Evolutionary conservation across 129 eudicot genomes (phyloP), one percentile per base, ranked within the genome.

Genomic region (Artemisia tridentata): DNA sequence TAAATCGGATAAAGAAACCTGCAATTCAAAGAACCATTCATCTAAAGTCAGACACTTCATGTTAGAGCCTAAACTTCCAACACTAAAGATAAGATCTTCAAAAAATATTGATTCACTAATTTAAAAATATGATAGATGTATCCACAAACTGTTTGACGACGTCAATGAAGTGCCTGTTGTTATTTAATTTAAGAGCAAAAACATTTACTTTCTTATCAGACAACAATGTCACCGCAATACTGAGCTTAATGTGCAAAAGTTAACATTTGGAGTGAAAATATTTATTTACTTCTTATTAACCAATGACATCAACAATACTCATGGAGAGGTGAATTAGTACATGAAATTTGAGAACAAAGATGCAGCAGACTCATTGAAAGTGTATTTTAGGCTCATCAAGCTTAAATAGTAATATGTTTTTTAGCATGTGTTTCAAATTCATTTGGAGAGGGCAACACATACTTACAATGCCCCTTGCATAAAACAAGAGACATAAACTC

Each of bases 1-100:
- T 93, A 93, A 80, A 93, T 87, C 60, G 98, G 98, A 80, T 93
- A 93, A 25, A 93, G 96, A 57, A 93, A 93, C 84, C 98, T 93
- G 97, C 82, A 87, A 72, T 21, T n/a, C 57, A 41, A 83, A 63
- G 66, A 58, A 43, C 23, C 60, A 68, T 68, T 48, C 25, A 27
- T 54, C 49, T 64, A 47, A 48, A 38, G 64, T 73, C 52, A 41
- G 55, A 75, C 63, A 23, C 34, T 43, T 48, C 45, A 41, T 51
- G 77, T 43, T 58, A 56, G 18, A 65, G 70, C 25, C 71, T 29
- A 48, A 48, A 73, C 25, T 14, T 62, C 13, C 25, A 49, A 23
- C 51, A 60, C 0, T 27, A 14, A 27, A 49, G 4, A 63, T 11
- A 49, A 1, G 15, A 38, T 59, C 62, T 31, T 73, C 27, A 47